Percentiles rank a stretch among this genome's conserved stretches.
Evolutionary conservation across 1,284 basidiomycete species (phyloP).

Genomic region (Cryptococcus depauperatus): DNA sequence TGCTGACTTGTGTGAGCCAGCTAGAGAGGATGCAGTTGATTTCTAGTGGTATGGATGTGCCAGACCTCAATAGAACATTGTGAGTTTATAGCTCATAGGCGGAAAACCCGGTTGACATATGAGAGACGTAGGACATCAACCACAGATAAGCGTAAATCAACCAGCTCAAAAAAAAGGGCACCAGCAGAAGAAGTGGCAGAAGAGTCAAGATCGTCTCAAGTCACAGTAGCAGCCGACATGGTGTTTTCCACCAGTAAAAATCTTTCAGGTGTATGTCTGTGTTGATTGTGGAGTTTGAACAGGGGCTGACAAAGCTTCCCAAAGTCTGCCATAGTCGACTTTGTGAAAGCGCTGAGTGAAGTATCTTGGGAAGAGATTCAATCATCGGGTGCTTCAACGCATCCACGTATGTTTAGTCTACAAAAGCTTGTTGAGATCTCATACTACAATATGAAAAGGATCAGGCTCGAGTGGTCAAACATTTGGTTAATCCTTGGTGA

Average conservation of each 20-base stretch:
- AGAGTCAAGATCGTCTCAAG: slow-evolving; percentile 93
- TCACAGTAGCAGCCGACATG: slow-evolving; percentile 98
- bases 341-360: slow-evolving; percentile 90
- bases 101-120: neutral
- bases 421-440: slow-evolving; percentile 99
- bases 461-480: slow-evolving; percentile 97
- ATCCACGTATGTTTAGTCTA: slow-evolving; percentile 91
- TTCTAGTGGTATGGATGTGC: slow-evolving; percentile 71
- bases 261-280: slow-evolving; percentile 70
- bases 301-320: slow-evolving; percentile 9
- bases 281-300: slow-evolving; percentile 1
- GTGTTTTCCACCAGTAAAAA: slow-evolving; percentile 95
- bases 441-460: slow-evolving; percentile 99
- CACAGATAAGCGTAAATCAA: slow-evolving; percentile 14
- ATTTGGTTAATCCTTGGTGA: slow-evolving; percentile 97
- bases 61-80: slow-evolving; percentile 72
- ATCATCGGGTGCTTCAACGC: slow-evolving; percentile 84
- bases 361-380: slow-evolving; percentile 99
- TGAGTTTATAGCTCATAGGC: slow-evolving; percentile 42
- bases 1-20: slow-evolving; percentile 90
- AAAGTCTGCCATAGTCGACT: slow-evolving; percentile 94
- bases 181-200: slow-evolving; percentile 91
- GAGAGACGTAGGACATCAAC: slow-evolving; percentile 7
- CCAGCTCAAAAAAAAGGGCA: slow-evolving; percentile 14
- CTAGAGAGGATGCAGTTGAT: slow-evolving; percentile 96